Percentiles rank a stretch among this genome's conserved stretches.
phyloP scores from a whole-genome alignment of 2,329 filamentous ascomycete species.

The Neofusicoccum sp. region DNA sequence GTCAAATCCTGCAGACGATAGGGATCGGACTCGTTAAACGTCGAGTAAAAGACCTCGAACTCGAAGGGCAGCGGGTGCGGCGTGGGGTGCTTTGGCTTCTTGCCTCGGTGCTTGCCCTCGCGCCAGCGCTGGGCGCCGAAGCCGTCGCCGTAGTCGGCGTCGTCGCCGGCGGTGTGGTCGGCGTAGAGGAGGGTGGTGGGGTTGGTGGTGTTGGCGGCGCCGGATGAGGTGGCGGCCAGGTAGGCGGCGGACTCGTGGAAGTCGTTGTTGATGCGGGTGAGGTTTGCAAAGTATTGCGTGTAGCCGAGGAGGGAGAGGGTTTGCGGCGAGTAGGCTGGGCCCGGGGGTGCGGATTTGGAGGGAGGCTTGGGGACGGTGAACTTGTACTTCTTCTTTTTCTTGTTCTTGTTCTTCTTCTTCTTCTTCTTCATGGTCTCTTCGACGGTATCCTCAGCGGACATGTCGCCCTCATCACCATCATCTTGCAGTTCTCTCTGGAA shows the following conservation, averaged over 20 bases:
- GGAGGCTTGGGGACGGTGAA: constrained; percentile 68
- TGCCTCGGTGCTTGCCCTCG: constrained; percentile 63
- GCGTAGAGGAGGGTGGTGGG: neutral
- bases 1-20: constrained; percentile 84
- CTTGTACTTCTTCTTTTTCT: constrained; percentile 44
- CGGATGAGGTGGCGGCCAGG: constrained; percentile 24
- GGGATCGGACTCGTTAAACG: constrained; percentile 67
- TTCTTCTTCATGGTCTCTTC: constrained; percentile 49
- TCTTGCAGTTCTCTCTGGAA: constrained; percentile 25
- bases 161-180: constrained; percentile 28
- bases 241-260: constrained; percentile 36
- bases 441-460: neutral
- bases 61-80: constrained; percentile 66
- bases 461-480: constrained; percentile 39
- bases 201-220: constrained; percentile 22
- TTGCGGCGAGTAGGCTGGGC: constrained; percentile 88
- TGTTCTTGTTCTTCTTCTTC: constrained; percentile 52
- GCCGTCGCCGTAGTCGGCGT: constrained; percentile 31
- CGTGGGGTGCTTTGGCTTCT: constrained; percentile 48
- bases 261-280: constrained; percentile 86
- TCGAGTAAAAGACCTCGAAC: constrained; percentile 86
- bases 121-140: constrained; percentile 56
- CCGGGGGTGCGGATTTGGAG: constrained; percentile 71
- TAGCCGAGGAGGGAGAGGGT: constrained; percentile 77
- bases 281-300: constrained; percentile 90